Evolutionary conservation across 768 basidiomycete species (phyloP), one percentile per base, ranked within the genome.

Genomic region (Lentinula aciculospora): DNA sequence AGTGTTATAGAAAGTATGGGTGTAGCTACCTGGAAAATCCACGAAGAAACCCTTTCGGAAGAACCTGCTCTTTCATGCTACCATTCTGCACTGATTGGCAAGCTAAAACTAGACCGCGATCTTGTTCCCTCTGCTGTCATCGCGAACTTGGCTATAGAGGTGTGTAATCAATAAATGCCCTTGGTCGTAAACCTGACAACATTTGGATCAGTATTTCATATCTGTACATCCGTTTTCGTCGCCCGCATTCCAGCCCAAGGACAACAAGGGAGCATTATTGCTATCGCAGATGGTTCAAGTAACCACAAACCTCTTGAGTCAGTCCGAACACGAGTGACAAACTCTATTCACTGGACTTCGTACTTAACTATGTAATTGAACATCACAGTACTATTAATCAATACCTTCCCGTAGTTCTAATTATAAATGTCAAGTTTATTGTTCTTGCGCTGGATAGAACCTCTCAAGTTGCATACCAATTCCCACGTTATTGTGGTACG

Each of bases 401-500:
- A n/a, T n/a, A n/a, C n/a, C n/a, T n/a, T n/a, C n/a, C n/a, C n/a
- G n/a, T n/a, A n/a, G n/a, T n/a, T n/a, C n/a, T n/a, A n/a, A n/a
- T n/a, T n/a, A n/a, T n/a, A n/a, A n/a, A n/a, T n/a, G 13, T 39
- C 37, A 39, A 29, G 12, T 13, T 40, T 53, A 37, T 37, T 39
- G 36, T 53, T 27, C 7, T 53, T n/a, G 10, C 36, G 15, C 36
- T 53, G 51, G 12, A n/a, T 37, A 28, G 36, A 50, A 17, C 37
- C n/a, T n/a, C n/a, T n/a, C n/a, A n/a, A n/a, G n/a, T n/a, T n/a
- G n/a, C n/a, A n/a, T n/a, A n/a, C n/a, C n/a, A n/a, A 21, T 13
- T 54, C 54, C 21, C 56, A 60, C 49, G 47, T 37, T 60, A 42
- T 56, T 12, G 48, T 15, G 31, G 34, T 15, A 29, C 42, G 29